Base-by-base conservation (phyloP, 192 early-diverging fungal species). In the Funneliformis mosseae region DNA sequence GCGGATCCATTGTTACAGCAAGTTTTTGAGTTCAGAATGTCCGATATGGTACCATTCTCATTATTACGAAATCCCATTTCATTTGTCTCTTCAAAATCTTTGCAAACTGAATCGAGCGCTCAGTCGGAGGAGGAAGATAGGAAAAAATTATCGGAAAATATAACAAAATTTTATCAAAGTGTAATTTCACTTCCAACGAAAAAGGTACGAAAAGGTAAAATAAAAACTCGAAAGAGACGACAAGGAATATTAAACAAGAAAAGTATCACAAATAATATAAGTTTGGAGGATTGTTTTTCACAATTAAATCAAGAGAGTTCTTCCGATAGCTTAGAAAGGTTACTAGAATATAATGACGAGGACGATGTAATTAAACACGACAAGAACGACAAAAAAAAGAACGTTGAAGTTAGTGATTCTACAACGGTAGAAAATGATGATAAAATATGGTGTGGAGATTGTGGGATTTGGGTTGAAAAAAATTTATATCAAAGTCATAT, bases 161-260 rank as follows among this genome's bases (percentile, higher is more conserved):
- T 42, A 39, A 39, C 33, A 10, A 41, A 71, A 14, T 71, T 71
- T 43, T 71, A 71, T 71, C 69, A 71, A 42, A 71, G 39, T 42
- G 69, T 71, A 14, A 71, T 71, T 41, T 71, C 69, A 8, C 41
- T 71, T 10, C 69, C 69, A 41, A 38, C 69, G 25, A 33, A 67
- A 67, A 67, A 33, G 4, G 64, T 67, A 33, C 64, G 33, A 67
- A 33, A 67, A 33, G 11, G 16, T 33, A 67, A 67, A 67, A 12
- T 33, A 28, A 67, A 33, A 33, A 67, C 27, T 33, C 8, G 3
- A 16, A 38, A 33, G 33, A 67, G 14, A 25, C 63, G 25, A 25
- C 64, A 67, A 67, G 64, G 33, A 55, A 55, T 55, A 5, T 21
- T 55, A n/a, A 55, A 55, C 18, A 55, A 55, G 14, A 55, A 21